Evolutionary conservation across 768 basidiomycete genomes (phyloP).

Genomic region (Xerocomus spinulosus): DNA sequence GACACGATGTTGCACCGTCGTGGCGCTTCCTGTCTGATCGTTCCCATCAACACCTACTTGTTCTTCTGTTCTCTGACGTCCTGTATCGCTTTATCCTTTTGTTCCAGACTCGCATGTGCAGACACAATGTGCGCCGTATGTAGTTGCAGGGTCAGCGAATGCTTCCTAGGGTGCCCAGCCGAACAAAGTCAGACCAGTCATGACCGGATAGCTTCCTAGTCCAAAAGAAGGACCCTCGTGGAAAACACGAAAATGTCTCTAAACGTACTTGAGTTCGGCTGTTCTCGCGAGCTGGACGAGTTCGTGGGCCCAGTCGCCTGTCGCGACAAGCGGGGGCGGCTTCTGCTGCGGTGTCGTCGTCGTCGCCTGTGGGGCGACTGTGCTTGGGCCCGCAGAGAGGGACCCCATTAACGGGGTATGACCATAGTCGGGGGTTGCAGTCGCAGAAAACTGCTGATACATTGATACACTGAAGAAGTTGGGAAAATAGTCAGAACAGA

Average conservation of each 20-base stretch:
- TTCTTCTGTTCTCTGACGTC: conserved; percentile 83
- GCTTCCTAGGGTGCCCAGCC: conserved; percentile 50
- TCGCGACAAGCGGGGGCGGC: conserved; percentile 61
- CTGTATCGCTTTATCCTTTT: conserved; percentile 73
- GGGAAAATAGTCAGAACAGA: conserved; percentile 20
- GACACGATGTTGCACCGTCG: not conserved
- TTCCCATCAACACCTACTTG: conserved; percentile 46
- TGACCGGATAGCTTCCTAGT: not conserved
- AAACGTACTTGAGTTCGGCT: conserved; percentile 78
- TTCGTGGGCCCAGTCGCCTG: conserved; percentile 84
- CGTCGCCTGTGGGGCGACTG: conserved; percentile 29
- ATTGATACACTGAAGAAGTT: conserved; percentile 23
- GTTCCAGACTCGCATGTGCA: conserved; percentile 73
- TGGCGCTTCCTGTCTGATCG: not conserved
- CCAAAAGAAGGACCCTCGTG: conserved; percentile 1
- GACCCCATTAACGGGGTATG: conserved; percentile 30
- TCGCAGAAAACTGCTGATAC: conserved; percentile 34
- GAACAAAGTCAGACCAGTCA: conserved; percentile 10
- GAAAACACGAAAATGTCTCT: not conserved
- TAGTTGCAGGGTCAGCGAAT: conserved; percentile 75
- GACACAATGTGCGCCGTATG: conserved; percentile 86
- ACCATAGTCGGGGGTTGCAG: conserved; percentile 33
- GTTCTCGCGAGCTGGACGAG: conserved; percentile 83
- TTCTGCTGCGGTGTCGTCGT: conserved; percentile 26
- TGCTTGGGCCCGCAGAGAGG: conserved; percentile 32